Base-by-base conservation (phyloP, 768 basidiomycete genomes). In the Suillus ampliporus region DNA sequence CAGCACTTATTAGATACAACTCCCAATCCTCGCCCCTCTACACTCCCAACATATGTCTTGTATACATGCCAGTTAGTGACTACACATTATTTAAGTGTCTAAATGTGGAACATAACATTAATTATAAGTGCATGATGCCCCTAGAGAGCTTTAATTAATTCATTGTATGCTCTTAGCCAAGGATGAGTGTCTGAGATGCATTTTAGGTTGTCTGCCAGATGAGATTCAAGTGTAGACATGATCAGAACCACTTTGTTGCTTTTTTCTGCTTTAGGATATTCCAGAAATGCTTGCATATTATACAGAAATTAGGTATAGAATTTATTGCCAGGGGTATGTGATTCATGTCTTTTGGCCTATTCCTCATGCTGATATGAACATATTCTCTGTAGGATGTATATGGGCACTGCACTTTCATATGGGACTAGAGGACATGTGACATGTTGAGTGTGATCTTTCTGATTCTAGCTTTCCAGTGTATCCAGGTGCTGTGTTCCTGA, bases 211-310 rank as follows among this genome's bases (percentile, higher is more conserved):
- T 65, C 80, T 81, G 74, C 63, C 77, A 5, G 88, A 89, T 68
- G 78, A 80, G 13, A 75, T 87, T 28, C 68, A 71, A 9, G 84
- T 89, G 2, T 77, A n/a, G n/a, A n/a, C n/a, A n/a, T n/a, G n/a
- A 83, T 62, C 82, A 88, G 58, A 26, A 81, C 1, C 77, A 81
- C 1, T 90, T 90, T 64, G 78, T 75, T 0, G 84, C 79, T 4
- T 71, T 77, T 40, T 78, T 88, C 62, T 72, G 76, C 14, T 74
- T 88, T 31, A 76, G 81, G 19, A 77, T 82, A 52, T 89, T 89
- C 68, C 86, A 88, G 70, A 85, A 84, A 64, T 78, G 88, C 38
- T 85, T 89, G 87, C 77, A 82, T 43, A 81, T 89, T 17, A 79
- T 84, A 28, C 80, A 80, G 58, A 60, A 73, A 31, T 78, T 88